Evolutionary conservation across 495 filamentous ascomycete genomes (phyloP), one percentile per base, ranked within the genome.

Genomic region (Apiosordaria backusii): DNA sequence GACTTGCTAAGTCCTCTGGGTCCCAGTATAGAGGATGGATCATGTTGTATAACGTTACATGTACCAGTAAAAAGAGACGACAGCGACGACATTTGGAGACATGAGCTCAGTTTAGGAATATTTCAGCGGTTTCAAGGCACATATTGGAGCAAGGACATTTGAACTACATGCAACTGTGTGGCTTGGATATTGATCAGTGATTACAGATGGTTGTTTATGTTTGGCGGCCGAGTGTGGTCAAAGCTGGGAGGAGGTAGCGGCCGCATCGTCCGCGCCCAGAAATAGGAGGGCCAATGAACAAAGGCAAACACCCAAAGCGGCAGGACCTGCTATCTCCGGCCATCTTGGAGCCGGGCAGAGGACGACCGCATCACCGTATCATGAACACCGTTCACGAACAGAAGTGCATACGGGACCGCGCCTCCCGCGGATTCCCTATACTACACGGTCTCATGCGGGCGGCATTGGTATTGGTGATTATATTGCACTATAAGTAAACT

Each of bases 1-100:
- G 96, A 90, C 91, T 16, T 97, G 68, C 27, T 67, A 40, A 40
- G n/a, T 2, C 19, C 26, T 23, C 18, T n/a, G 18, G 54, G 16
- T 35, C 24, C 25, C 18, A 50, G 16, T 45, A 45, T 15, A 45
- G 35, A 45, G 35, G 10, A 45, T n/a, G n/a, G n/a, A n/a, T n/a
- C n/a, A n/a, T 63, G 15, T 53, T 63, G 61, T 54, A 54, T 63
- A 26, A 45, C 1, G 35, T 45, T 45, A 45, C 35, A 45, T 45
- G 35, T 45, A 45, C 16, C 35, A 45, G 35, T 45, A 45, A 45
- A 45, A 18, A 45, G 35, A 45, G 35, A 45, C 35, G 35, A 45
- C 35, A 45, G 35, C 35, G 35, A 45, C 16, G 35, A 45, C 35
- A 45, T 45, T 45, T 45, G 35, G 35, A 45, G 35, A 45, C 35